These are phyloP conservation scores for Glaciozyma antarctica DNA, from an alignment of 768 basidiomycete species.

Conservation along the genomic window DNA sequence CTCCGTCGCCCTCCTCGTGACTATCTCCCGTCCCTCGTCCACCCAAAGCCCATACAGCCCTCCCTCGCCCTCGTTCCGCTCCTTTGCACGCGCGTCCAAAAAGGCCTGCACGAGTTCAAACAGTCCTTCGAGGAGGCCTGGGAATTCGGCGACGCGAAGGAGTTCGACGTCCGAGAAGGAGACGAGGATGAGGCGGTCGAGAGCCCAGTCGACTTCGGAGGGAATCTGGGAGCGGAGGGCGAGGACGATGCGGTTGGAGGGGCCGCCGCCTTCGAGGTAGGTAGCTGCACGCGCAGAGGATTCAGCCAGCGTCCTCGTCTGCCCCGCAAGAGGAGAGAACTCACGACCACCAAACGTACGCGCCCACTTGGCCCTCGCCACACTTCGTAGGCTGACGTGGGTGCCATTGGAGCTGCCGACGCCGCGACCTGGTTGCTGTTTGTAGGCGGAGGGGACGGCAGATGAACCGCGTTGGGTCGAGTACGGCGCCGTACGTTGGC, in stretches of 20 bases:
- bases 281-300: conserved; percentile 9
- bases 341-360: conserved; percentile 9
- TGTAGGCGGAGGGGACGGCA: too few species aligned
- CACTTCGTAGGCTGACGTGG: not conserved
- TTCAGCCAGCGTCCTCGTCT: not conserved
- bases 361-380: conserved; percentile 10
- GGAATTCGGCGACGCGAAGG: conserved; percentile 60
- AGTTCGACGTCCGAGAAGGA: conserved; percentile 57
- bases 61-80: not conserved
- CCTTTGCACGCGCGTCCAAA: conserved; percentile 8
- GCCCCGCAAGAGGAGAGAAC: not conserved
- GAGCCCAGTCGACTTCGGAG: conserved; percentile 76
- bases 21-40: conserved; percentile 15
- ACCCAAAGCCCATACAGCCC: not conserved
- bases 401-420: too few species aligned
- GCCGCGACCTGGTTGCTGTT: too few species aligned
- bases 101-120: conserved; percentile 46
- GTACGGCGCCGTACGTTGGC: not conserved
- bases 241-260: conserved; percentile 82
- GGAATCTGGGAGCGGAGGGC: conserved; percentile 74
- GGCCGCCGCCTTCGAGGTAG: conserved; percentile 63
- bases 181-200: conserved; percentile 74
- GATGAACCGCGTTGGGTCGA: not conserved
- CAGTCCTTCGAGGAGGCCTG: conserved; percentile 70
- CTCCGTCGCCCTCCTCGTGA: conserved; percentile 62